These are phyloP conservation scores for Podospora pseudopauciseta DNA, from an alignment of 495 filamentous ascomycete species.

Conservation along the genomic window DNA sequence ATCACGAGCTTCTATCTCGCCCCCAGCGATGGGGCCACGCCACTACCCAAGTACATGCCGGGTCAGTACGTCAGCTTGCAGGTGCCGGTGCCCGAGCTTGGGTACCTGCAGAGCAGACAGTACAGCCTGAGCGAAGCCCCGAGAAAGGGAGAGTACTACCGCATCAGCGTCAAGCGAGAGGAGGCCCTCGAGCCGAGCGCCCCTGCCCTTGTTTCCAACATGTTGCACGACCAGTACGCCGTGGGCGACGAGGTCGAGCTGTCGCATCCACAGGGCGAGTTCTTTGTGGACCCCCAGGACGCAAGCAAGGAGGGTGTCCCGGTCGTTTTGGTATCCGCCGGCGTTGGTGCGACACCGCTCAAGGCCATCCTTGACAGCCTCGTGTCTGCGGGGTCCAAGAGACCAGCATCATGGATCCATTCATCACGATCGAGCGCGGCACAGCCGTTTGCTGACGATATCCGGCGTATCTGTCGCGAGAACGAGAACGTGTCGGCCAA, in stretches of 20 bases:
- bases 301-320: slow-evolving; percentile 43
- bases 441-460: slow-evolving; percentile 52
- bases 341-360: slow-evolving; percentile 65
- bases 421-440: slow-evolving; percentile 48
- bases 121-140: slow-evolving; percentile 68
- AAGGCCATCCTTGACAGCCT: slow-evolving; percentile 60
- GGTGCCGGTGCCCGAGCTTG: slow-evolving; percentile 53
- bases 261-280: slow-evolving; percentile 68
- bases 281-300: slow-evolving; percentile 49
- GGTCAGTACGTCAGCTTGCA: slow-evolving; percentile 69
- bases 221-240: slow-evolving; percentile 57
- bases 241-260: slow-evolving; percentile 62
- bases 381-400: slow-evolving; percentile 27
- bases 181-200: slow-evolving; percentile 40
- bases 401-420: slow-evolving; percentile 66
- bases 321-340: slow-evolving; percentile 64
- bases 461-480: slow-evolving; percentile 46
- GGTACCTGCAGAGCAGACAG: slow-evolving; percentile 62
- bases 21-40: slow-evolving; percentile 53
- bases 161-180: slow-evolving; percentile 68
- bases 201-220: slow-evolving; percentile 64
- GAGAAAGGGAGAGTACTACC: slow-evolving; percentile 51
- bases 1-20: slow-evolving; percentile 66
- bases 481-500: slow-evolving; percentile 40
- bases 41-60: slow-evolving; percentile 59